phyloP scores from a whole-genome alignment of 176 grass and related monocot species.

The Miscanthus lutarioriparius region DNA sequence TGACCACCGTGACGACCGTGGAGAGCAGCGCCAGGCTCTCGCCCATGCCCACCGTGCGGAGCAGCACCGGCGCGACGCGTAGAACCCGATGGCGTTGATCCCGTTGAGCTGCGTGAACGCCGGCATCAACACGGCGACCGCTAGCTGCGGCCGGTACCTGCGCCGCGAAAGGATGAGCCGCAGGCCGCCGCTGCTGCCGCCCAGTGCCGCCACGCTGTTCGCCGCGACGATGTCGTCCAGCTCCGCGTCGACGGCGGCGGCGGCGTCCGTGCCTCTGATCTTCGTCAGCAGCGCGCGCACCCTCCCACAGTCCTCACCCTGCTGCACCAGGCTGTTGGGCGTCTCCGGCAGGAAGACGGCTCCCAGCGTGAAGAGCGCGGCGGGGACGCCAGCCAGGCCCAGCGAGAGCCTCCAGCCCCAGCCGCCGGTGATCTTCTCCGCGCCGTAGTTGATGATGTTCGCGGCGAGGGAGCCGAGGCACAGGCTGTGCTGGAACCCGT shows the following conservation, averaged over 20 bases:
- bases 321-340: conserved; percentile 55
- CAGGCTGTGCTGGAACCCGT: conserved; percentile 51
- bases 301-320: neutral
- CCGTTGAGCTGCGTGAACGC: conserved; percentile 50
- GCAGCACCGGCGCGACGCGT: conserved; percentile 45
- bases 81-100: conserved; percentile 57
- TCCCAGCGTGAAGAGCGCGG: conserved; percentile 38
- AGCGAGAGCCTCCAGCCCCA: conserved; percentile 63
- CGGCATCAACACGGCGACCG: conserved; percentile 38
- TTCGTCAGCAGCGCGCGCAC: conserved; percentile 39
- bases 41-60: conserved; percentile 44
- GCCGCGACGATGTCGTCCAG: conserved; percentile 47
- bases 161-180: conserved; percentile 19
- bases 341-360: conserved; percentile 55
- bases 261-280: conserved; percentile 30
- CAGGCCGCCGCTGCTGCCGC: neutral
- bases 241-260: conserved; percentile 35
- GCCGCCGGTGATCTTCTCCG: conserved; percentile 40
- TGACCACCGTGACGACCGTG: conserved; percentile 17
- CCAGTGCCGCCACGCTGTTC: neutral
- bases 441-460: conserved; percentile 44
- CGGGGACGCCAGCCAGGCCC: conserved; percentile 27
- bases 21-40: conserved; percentile 54
- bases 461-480: conserved; percentile 34
- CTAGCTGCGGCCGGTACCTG: conserved; percentile 47